Evolutionary conservation across 2,329 filamentous ascomycete genomes (phyloP).

Genomic region (Fusarium lyarnte): DNA sequence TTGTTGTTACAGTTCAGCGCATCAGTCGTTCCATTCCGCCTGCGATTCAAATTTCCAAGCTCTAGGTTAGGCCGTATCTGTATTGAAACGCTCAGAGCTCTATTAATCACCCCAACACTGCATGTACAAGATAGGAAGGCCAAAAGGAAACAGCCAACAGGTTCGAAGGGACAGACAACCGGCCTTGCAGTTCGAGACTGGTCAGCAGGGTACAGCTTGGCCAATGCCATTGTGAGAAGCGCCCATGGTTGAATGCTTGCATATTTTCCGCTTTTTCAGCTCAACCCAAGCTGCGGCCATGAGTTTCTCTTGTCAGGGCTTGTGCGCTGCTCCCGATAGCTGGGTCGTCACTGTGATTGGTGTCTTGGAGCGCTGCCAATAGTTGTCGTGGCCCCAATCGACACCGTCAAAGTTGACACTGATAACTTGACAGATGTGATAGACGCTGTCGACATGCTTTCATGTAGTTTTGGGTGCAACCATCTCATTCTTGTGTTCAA

Average conservation of each 20-base stretch:
- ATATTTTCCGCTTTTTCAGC: slow-evolving; percentile 18
- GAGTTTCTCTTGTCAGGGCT: slow-evolving; percentile 10
- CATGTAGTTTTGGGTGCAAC: slow-evolving; percentile 1
- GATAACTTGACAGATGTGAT: slow-evolving; percentile 30
- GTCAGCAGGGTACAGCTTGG: slow-evolving; percentile 23
- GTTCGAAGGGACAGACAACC: neutral
- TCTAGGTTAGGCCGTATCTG: slow-evolving; percentile 11
- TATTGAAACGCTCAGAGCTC: neutral
- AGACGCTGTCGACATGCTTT: slow-evolving; percentile 18
- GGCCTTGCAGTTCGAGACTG: slow-evolving; percentile 15
- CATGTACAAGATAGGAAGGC: slow-evolving; percentile 27
- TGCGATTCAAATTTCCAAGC: slow-evolving; percentile 3
- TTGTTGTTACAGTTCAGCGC: slow-evolving; percentile 5
- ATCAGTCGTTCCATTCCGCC: neutral
- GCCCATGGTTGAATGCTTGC: slow-evolving; percentile 7
- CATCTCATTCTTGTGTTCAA: neutral
- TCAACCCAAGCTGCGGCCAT: slow-evolving; percentile 18
- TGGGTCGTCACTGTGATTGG: slow-evolving; percentile 33
- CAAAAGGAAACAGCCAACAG: slow-evolving; percentile 22
- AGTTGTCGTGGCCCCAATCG: slow-evolving; percentile 43
- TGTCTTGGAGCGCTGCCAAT: slow-evolving; percentile 29
- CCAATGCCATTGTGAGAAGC: slow-evolving; percentile 11
- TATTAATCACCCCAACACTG: neutral
- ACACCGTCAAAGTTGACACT: slow-evolving; percentile 13
- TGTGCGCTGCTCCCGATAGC: slow-evolving; percentile 11